phyloP scores from a whole-genome alignment of 2,329 filamentous ascomycete genomes.

The Colletotrichum phormii region DNA sequence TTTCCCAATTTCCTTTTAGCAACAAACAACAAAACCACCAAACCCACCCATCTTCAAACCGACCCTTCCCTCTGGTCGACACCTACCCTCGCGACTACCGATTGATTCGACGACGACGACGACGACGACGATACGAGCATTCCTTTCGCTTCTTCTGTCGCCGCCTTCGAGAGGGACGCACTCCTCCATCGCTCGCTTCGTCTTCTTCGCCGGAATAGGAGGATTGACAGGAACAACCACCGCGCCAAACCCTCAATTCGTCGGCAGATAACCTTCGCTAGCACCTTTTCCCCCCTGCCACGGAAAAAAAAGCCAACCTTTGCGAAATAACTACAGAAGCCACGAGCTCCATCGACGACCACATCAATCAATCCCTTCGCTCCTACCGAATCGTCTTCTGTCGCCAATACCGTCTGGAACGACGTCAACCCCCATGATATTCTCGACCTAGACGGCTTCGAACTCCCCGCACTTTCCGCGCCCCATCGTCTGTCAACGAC shows the following conservation, averaged over 20 bases:
- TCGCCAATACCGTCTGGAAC: constrained; percentile 26
- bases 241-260: constrained; percentile 12
- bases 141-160: constrained; percentile 1
- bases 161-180: constrained; percentile 31
- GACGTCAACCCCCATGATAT: constrained; percentile 23
- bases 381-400: neutral
- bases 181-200: constrained; percentile 12
- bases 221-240: constrained; percentile 3
- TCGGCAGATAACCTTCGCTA: constrained; percentile 35
- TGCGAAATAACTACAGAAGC: neutral
- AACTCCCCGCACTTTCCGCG: constrained; percentile 5
- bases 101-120: constrained; percentile 10
- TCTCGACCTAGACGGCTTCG: constrained; percentile 29
- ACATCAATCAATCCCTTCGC: constrained; percentile 1
- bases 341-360: constrained; percentile 15
- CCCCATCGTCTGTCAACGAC: constrained; percentile 6
- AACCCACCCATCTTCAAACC: constrained; percentile 10
- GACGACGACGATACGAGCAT: constrained; percentile 10
- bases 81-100: neutral
- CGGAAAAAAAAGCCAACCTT: constrained; percentile 19
- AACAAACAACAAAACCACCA: constrained; percentile 28
- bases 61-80: neutral
- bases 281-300: constrained; percentile 28
- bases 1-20: constrained; percentile 18
- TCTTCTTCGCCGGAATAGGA: neutral